Conservation (phyloP, 139 green algal genomes). For the Choricystis sp. region DNA sequence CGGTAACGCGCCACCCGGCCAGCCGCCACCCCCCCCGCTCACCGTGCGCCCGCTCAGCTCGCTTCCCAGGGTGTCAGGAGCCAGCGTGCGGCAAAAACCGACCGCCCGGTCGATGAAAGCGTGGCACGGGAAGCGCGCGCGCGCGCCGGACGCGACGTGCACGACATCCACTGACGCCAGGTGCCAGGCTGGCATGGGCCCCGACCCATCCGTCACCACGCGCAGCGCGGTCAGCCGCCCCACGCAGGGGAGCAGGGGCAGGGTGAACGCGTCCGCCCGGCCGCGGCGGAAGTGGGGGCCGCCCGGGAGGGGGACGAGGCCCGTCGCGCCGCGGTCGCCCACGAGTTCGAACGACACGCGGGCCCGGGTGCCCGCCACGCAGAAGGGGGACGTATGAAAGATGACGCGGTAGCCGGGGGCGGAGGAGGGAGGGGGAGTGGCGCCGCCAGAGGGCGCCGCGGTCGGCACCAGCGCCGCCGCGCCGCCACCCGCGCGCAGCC, state of each 20-base stretch:
- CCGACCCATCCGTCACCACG: conserved; percentile 35
- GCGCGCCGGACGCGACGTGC: conserved; percentile 21
- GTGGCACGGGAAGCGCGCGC: neutral
- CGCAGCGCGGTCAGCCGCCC: conserved; percentile 26
- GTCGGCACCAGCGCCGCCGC: neutral
- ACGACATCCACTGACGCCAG: conserved; percentile 37
- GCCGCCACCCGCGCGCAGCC: neutral
- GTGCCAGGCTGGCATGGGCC: conserved; percentile 45
- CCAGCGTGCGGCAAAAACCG: neutral
- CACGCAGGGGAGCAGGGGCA: conserved; percentile 32
- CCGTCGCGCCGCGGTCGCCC: conserved; percentile 35
- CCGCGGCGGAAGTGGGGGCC: conserved; percentile 25
- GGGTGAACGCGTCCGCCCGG: conserved; percentile 32
- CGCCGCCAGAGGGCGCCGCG: neutral
- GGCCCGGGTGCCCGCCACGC: conserved; percentile 4
- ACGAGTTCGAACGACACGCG: conserved; percentile 54
- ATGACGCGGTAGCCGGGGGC: conserved; percentile 7
- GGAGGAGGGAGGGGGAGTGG: neutral
- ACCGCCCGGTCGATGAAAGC: neutral
- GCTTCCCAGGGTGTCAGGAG: neutral
- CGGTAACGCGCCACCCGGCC: too few species aligned
- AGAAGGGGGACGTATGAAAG: conserved; percentile 9
- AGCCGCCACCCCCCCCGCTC: too few species aligned
- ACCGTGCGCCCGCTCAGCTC: too few species aligned
- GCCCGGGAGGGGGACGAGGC: conserved; percentile 10